Base-by-base conservation (phyloP, 164 flowering plant genomes). In the Tinospora cordifolia region DNA sequence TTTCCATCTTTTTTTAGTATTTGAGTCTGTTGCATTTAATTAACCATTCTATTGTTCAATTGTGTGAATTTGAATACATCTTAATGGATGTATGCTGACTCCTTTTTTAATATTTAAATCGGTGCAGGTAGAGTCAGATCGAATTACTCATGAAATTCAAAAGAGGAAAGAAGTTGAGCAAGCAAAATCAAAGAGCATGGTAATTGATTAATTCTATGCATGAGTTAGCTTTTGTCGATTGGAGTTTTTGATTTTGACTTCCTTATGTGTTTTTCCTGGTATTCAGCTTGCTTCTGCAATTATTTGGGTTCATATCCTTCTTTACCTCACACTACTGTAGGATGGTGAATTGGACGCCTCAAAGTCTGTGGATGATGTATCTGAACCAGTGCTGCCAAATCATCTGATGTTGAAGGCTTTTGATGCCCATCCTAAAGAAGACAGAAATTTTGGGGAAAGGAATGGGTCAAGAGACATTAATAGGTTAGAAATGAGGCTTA, bases 301-400 rank as follows among this genome's bases (percentile, higher is more conserved):
- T 88, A 87, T 94, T 92, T 92, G 89, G 96, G 97, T 89, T 92
- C 96, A 94, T 92, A 84, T 89, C 97, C 95, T 80, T 80, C 79
- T 88, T 93, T 94, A 86, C 99, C 93, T 90, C 95, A 87, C 88
- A 90, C 95, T 92, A 82, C 97, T 92, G 99, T 94, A 94, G 99
- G 97, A 87, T 68, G 84, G 78, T 40, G 87, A 76, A 71, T 75
- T 66, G 77, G 87, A 82, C 38, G 58, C 22, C 34, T 66, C 68
- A 19, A 84, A 75, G 80, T 71, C 72, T 12, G 60, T 44, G 38
- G 64, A 76, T 80, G 69, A 77, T 76, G 85, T 54, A 24, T 65
- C 76, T 75, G 81, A 87, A 44, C 75, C 72, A 68, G 24, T 47
- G 47, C 69, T 79, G 26, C 68, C 79, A 30, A 85, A 80, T 81